Base-by-base conservation (phyloP, 2,329 filamentous ascomycete species). In the Botrytis elliptica region DNA sequence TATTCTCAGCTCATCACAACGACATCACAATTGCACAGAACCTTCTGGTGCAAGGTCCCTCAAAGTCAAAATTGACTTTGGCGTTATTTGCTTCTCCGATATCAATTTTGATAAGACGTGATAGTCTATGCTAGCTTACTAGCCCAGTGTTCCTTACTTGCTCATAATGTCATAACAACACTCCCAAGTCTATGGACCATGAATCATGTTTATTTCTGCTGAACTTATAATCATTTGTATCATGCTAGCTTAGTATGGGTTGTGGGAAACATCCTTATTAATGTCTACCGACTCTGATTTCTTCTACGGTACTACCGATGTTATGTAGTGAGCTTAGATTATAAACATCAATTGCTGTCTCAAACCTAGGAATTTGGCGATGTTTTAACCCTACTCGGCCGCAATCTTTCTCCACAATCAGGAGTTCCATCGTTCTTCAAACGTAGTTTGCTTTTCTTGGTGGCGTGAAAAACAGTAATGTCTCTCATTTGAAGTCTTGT, bases 231-330 rank as follows among this genome's bases (percentile, higher is more conserved):
- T 55, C 12, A 55, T 8, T n/a, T 1, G 3, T 29, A 16, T 16
- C 8, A 16, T n/a, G 16, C 12, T 5, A n/a, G 16, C 12, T 55
- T n/a, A 29, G 49, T n/a, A n/a, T 1, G 14, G 14, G 5, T 16
- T 16, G 1, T 29, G 12, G 12, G 14, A 10, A 29, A 2, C 25
- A 3, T 29, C 12, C 2, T 6, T 14, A n/a, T 6, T 1, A 7
- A 16, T 25, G 0, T n/a, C 22, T n/a, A 16, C 2, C 25, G 29
- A 55, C 49, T 29, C 49, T 29, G 12, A 7, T 14, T 1, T 55
- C 25, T 55, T 8, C 25, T 55, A 33, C 33, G 33, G 33, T 33
- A 33, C 33, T 33, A 9, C 49, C 49, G 25, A n/a, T 25, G 12
- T 16, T 8, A 16, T n/a, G 16, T 29, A 8, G 14, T 16, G 25